Evolutionary conservation across 1,284 basidiomycete genomes (phyloP), one percentile per base, ranked within the genome.

Genomic region (Irpex sp.): DNA sequence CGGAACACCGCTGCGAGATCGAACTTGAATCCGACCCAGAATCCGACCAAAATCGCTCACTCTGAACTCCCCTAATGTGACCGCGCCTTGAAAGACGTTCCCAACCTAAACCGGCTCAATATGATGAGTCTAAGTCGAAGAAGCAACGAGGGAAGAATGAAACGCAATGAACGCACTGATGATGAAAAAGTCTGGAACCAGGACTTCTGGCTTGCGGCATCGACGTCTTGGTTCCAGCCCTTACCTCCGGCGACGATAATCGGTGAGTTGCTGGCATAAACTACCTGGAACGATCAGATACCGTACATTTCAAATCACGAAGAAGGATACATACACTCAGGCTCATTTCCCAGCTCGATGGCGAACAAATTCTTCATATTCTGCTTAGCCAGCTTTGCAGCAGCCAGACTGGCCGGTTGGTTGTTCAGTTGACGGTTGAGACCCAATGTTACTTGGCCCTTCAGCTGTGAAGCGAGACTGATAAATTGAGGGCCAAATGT

Each of bases 321-420:
- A 26, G 26, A 4, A 3, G 4, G 26, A 26, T 26, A 26, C 77
- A 54, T 61, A 79, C 79, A 72, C 37, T 80, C 78, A 0, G 79
- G 79, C 68, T 80, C 79, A 67, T 81, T 81, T 15, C 79, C 79
- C 2, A 80, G 68, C 64, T 81, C 79, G 50, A 81, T 66, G 4
- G 78, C 74, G 59, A 75, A 71, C 5, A 81, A 66, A 63, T 79
- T 78, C 13, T 61, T 49, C 69, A 80, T 75, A 5, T 66, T 66
- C 21, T 70, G 64, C 59, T 76, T 72, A 8, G 78, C 78, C 46
- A 72, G 66, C 17, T 70, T 60, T 5, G 76, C 79, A 11, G 77
- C 79, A 5, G 68, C 67, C 3, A 76, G 71, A n/a, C 74, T 72
- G 58, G 78, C 79, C 33, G 69, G 63, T 57, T 77, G 72, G 61